phyloP scores from a whole-genome alignment of 2,329 filamentous ascomycete genomes.

The Colletotrichum sojae region DNA sequence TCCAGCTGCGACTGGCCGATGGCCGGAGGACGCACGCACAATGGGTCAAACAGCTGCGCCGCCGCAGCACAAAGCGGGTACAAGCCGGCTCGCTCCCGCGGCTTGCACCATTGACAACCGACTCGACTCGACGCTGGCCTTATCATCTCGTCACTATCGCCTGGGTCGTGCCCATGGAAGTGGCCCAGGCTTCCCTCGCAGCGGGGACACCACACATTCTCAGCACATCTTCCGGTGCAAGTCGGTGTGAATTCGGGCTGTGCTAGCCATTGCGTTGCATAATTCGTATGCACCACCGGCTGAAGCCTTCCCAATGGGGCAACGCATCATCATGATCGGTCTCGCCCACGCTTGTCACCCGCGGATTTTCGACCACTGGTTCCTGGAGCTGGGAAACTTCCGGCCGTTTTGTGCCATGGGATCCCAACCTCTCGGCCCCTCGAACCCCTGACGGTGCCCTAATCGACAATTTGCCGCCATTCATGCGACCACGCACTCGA shows the following conservation, averaged over 20 bases:
- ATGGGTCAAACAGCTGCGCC: conserved; percentile 36
- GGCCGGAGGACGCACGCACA: conserved; percentile 22
- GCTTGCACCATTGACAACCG: conserved; percentile 30
- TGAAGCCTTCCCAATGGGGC: conserved; percentile 37
- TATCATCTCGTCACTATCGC: conserved; percentile 35
- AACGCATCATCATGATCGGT: conserved; percentile 39
- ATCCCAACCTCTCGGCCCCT: conserved; percentile 16
- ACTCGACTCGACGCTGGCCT: conserved; percentile 31
- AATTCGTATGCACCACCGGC: conserved; percentile 35
- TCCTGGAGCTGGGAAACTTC: conserved; percentile 31
- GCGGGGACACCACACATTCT: conserved; percentile 22
- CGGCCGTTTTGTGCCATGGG: conserved; percentile 22
- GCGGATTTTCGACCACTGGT: conserved; percentile 22
- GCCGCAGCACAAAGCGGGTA: conserved; percentile 40
- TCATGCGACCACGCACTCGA: conserved; percentile 34
- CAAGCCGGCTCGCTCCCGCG: conserved; percentile 34
- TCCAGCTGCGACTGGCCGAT: conserved; percentile 30
- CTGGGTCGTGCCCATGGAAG: conserved; percentile 14
- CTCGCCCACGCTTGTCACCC: conserved; percentile 33
- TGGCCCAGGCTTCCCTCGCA: conserved; percentile 16
- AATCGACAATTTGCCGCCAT: conserved; percentile 40
- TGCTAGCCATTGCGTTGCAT: conserved; percentile 40
- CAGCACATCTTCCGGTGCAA: conserved; percentile 35
- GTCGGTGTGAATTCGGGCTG: conserved; percentile 33
- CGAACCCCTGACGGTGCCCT: conserved; percentile 27